Base-by-base conservation (phyloP, 768 basidiomycete genomes). In the Boletus bicolor region DNA sequence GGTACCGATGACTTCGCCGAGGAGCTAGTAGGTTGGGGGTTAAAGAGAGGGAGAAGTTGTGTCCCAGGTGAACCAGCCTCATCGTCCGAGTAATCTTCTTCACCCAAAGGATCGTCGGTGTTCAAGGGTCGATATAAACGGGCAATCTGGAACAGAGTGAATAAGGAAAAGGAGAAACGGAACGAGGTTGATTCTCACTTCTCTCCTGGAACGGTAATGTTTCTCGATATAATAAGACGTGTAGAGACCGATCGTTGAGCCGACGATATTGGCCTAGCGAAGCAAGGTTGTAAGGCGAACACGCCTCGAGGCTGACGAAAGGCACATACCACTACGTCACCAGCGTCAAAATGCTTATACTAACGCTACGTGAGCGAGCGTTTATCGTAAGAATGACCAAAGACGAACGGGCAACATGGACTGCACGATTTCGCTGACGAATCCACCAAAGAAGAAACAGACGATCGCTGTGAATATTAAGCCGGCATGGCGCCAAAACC, bases 351-450 rank as follows among this genome's bases (percentile, higher is more conserved):
- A 52, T 80, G 75, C 67, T 88, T 89, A 65, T 83, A 78, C 87
- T 91, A 53, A 43, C 17, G 44, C 28, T 32, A 43, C 14, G 21
- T 57, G 52, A 56, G 61, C 19, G 51, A 21, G 35, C 19, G 35
- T 28, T 38, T 21, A 51, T 28, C 28, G 28, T 26, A 9, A 36
- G 28, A 41, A 30, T 17, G 30, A 36, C 34, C 43, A 8, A 12
- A 7, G 71, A 72, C 77, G 47, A 61, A 84, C 91, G 51, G 91
- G 90, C 50, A 93, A 74, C 65, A 86, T 64, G 5, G 87, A 85
- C 68, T 92, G 91, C 1, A 93, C 86, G 56, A 93, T 70, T 72
- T 93, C 91, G 69, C 87, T 91, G 26, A 92, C 64, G 51, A 93
- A 77, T 1, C 89, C 90, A 11, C 91, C 91, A 58, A 88, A 82